phyloP scores from a whole-genome alignment of 1,139 yeast genomes.

The Yamadazyma conglobata region DNA sequence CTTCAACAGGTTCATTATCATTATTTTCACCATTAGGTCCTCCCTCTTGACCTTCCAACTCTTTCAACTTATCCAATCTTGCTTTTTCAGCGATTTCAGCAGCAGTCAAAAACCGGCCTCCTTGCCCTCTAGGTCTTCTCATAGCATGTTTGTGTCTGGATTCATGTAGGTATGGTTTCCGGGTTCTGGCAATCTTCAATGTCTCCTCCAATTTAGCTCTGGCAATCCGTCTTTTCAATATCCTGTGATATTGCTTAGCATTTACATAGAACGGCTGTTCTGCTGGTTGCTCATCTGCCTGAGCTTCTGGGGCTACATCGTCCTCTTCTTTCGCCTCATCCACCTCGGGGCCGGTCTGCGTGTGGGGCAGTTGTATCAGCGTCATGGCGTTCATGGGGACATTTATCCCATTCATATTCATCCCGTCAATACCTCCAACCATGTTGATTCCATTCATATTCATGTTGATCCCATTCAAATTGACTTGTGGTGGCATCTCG shows the following conservation, averaged over 20 bases:
- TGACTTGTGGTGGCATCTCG: constrained; percentile 5
- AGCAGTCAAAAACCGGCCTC: constrained; percentile 94
- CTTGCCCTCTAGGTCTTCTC: constrained; percentile 99
- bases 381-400: constrained; percentile 2
- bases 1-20: constrained; percentile 4
- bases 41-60: constrained; percentile 21
- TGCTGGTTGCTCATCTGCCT: constrained; percentile 15
- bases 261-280: constrained; percentile 97
- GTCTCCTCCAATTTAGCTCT: constrained; percentile 90
- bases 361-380: no score
- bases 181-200: constrained; percentile 80
- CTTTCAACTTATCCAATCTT: constrained; percentile 48
- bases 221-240: constrained; percentile 87
- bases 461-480: constrained; percentile 6
- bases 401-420: constrained; percentile 7
- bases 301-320: constrained; percentile 2
- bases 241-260: constrained; percentile 96
- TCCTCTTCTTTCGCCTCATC: no score
- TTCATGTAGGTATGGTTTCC: constrained; percentile 94
- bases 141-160: constrained; percentile 98
- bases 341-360: no score
- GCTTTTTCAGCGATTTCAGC: constrained; percentile 92
- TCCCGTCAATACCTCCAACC: constrained; percentile 5
- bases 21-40: constrained; percentile 6
- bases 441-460: constrained; percentile 5